A percentile compares a stretch with the other conserved stretches of the same genome.
Evolutionary conservation across 2,329 filamentous ascomycete species (phyloP).

Genomic region (Zymoseptoria pseudotritici): DNA sequence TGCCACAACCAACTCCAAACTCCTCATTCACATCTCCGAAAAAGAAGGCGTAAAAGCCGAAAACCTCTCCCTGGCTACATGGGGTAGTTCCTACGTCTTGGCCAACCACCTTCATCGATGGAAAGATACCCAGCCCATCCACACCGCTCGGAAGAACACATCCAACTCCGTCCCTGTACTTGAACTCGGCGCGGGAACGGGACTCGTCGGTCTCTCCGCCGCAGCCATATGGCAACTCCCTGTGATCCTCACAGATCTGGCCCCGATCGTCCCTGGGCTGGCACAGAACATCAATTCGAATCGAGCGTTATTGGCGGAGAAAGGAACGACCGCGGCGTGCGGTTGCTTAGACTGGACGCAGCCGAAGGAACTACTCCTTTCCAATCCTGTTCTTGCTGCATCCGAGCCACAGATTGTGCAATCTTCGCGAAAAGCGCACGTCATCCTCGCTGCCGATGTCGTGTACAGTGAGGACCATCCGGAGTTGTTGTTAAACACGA

Average conservation of each 20-base stretch:
- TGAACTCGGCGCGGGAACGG: constrained; percentile 35
- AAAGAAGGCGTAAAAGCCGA: constrained; percentile 23
- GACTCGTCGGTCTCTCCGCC: constrained; percentile 32
- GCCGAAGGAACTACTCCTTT: constrained; percentile 21
- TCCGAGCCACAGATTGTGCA: background rate
- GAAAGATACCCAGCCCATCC: constrained; percentile 11
- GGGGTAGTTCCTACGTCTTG: constrained; percentile 33
- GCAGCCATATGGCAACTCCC: constrained; percentile 26
- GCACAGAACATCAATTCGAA: constrained; percentile 31
- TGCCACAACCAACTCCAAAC: background rate
- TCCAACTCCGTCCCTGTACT: constrained; percentile 20
- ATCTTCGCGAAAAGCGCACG: constrained; percentile 22
- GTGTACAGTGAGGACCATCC: constrained; percentile 38
- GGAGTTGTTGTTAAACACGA: constrained; percentile 29
- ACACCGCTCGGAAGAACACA: background rate
- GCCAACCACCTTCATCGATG: constrained; percentile 31
- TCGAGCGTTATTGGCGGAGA: constrained; percentile 5
- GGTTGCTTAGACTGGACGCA: constrained; percentile 35
- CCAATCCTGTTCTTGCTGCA: background rate
- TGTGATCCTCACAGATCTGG: constrained; percentile 31
- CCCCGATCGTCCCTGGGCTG: constrained; percentile 28
- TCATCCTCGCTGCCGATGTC: constrained; percentile 38
- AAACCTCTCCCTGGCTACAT: constrained; percentile 33
- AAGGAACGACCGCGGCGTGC: constrained; percentile 11
- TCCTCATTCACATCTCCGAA: constrained; percentile 16